Base-by-base conservation (phyloP, 495 filamentous ascomycete genomes). In the Penicillium riverlandense region DNA sequence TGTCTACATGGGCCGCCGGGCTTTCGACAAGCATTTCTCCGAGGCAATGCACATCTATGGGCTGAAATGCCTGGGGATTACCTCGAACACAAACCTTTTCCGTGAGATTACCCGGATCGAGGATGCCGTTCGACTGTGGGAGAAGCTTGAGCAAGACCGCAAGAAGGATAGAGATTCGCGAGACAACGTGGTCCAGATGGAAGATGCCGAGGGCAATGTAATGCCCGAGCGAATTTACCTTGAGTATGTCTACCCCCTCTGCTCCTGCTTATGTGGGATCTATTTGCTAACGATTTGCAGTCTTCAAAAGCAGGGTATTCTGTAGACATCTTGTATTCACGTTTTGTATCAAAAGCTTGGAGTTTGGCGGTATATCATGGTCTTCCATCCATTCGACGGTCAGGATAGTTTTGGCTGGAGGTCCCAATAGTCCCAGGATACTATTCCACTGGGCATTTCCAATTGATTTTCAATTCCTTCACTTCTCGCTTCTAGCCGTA, bases 221-320 rank as follows among this genome's bases (percentile, higher is more conserved):
- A 97, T 98, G 92, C 92, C 94, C 0, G 85, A 95, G 71, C 94
- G 94, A 71, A 88, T 98, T 34, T 98, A 96, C 58, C 77, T 88
- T 42, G 94, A 98, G 72, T 76, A 61, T 33, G 72, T 69, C 8
- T 29, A 22, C 4, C 12, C 42, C 47, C 32, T 30, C 36, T 32
- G 10, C 14, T 15, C 31, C 30, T 9, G 7, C 37, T 10, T 10
- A 6, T 34, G 9, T 11, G 4, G 31, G 13, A 36, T 29, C 10
- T 16, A 37, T 12, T 37, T 57, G 47, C 65, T 67, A 58, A 69
- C 47, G 16, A 8, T 5, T 40, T 35, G 12, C 40, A 75, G 72
- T 70, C 65, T 78, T 12, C 71, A 76, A 59, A 78, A 78, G 53
- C 75, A 78, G 52, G 75, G 75, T 12, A 72, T 78, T 40, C 62